phyloP scores from a whole-genome alignment of 1,284 basidiomycete species.

The Cryptococcus sp. region DNA sequence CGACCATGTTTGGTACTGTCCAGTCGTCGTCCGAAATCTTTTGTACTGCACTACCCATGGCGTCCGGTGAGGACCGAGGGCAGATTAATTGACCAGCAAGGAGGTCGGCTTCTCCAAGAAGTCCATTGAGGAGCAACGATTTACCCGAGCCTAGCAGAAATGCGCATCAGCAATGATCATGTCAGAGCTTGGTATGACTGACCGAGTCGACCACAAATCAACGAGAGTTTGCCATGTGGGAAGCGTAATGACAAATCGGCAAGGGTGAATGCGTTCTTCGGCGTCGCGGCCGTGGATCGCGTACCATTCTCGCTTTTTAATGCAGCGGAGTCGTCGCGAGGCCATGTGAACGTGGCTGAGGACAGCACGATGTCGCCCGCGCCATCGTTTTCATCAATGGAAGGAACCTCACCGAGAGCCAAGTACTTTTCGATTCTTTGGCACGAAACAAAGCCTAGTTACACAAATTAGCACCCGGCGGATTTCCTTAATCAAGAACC shows the following conservation, averaged over 20 bases:
- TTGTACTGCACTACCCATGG: constrained; percentile 62
- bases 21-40: constrained; percentile 62
- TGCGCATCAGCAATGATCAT: not conserved
- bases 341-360: constrained; percentile 87
- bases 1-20: constrained; percentile 70
- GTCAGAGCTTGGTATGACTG: constrained; percentile 7
- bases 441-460: constrained; percentile 69
- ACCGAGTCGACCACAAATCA: constrained; percentile 70
- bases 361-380: constrained; percentile 66
- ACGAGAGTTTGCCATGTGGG: constrained; percentile 71
- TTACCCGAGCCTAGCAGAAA: constrained; percentile 69
- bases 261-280: constrained; percentile 74
- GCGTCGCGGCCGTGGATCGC: constrained; percentile 68
- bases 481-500: not conserved
- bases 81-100: constrained; percentile 68
- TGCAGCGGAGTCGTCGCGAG: constrained; percentile 60
- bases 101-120: constrained; percentile 88
- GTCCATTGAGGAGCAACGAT: constrained; percentile 72
- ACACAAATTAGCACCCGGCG: not conserved
- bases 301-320: constrained; percentile 8
- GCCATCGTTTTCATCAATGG: constrained; percentile 59
- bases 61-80: constrained; percentile 79
- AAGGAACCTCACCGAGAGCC: constrained; percentile 67
- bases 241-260: constrained; percentile 78
- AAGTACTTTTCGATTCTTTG: constrained; percentile 90